Conservation (phyloP, 768 basidiomycete species). For the Crucibulum laeve region DNA sequence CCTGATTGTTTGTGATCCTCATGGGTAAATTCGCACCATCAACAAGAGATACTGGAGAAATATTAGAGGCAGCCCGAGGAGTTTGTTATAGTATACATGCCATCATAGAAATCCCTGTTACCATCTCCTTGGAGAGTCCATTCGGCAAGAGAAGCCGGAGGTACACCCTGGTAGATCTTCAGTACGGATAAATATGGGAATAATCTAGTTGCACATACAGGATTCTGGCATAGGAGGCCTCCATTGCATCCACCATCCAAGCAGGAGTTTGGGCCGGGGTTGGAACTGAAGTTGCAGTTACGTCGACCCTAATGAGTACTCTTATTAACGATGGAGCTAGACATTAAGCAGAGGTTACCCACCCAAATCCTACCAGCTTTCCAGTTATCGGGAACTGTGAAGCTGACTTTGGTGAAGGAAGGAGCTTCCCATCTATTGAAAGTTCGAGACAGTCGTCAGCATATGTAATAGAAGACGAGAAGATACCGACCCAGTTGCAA, state of each 20-base stretch:
- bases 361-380: conserved; percentile 57
- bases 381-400: conserved; percentile 62
- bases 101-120: conserved; percentile 55
- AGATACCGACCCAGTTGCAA: conserved; percentile 37
- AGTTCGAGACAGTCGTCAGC: not conserved
- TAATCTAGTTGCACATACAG: conserved; percentile 17
- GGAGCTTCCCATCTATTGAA: conserved; percentile 35
- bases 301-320: conserved; percentile 47
- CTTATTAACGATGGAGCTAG: not conserved
- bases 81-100: conserved; percentile 22
- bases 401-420: conserved; percentile 32
- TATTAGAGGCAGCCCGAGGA: not conserved
- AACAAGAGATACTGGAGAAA: conserved; percentile 50
- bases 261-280: conserved; percentile 57
- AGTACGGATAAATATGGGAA: conserved; percentile 2
- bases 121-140: conserved; percentile 49
- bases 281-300: conserved; percentile 54
- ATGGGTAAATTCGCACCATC: conserved; percentile 65
- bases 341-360: conserved; percentile 4
- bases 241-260: conserved; percentile 67
- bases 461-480: not conserved
- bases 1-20: conserved; percentile 52
- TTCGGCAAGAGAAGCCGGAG: conserved; percentile 67
- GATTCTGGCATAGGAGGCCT: conserved; percentile 59
- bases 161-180: conserved; percentile 38